phyloP scores from a whole-genome alignment of 352 stramenopile genomes.

The Globisporangium splendens region DNA sequence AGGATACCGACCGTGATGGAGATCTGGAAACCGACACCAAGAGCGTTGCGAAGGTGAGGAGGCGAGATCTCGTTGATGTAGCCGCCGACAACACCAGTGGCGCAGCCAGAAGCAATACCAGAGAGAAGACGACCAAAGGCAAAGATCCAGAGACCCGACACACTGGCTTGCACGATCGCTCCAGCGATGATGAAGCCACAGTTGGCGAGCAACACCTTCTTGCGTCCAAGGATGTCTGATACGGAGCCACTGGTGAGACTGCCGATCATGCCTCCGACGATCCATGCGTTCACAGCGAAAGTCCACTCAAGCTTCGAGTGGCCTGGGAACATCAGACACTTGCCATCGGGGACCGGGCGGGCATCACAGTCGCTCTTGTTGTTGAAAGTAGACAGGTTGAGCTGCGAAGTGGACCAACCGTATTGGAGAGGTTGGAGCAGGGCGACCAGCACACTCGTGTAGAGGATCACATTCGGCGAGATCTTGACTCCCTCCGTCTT shows the following conservation, averaged over 20 bases:
- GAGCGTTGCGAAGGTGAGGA: slow-evolving; percentile 29
- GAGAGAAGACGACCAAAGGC: slow-evolving; percentile 6
- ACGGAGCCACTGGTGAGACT: slow-evolving; percentile 23
- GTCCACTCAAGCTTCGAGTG: slow-evolving; percentile 55
- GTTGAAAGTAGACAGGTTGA: slow-evolving; percentile 49
- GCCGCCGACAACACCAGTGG: slow-evolving; percentile 26
- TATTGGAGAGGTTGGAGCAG: slow-evolving; percentile 47
- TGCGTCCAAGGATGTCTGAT: slow-evolving; percentile 38
- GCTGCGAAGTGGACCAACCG: slow-evolving; percentile 52
- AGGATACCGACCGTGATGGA: slow-evolving; percentile 42
- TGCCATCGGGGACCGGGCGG: slow-evolving; percentile 28
- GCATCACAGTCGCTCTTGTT: slow-evolving; percentile 35
- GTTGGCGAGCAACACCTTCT: slow-evolving; percentile 25
- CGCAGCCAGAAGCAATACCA: slow-evolving; percentile 15
- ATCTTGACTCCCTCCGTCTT: not conserved
- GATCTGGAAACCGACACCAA: slow-evolving; percentile 44
- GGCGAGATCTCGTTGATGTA: slow-evolving; percentile 53
- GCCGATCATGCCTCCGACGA: slow-evolving; percentile 52
- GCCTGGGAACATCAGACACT: slow-evolving; percentile 59
- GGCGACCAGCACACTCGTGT: slow-evolving; percentile 32
- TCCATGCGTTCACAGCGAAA: slow-evolving; percentile 47
- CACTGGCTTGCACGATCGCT: slow-evolving; percentile 1
- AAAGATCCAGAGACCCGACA: too few species aligned
- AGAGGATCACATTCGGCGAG: slow-evolving; percentile 15
- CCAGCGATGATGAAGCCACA: slow-evolving; percentile 37